Conservation (phyloP, 805 yeast genomes). For the Candida coleopterorum region DNA sequence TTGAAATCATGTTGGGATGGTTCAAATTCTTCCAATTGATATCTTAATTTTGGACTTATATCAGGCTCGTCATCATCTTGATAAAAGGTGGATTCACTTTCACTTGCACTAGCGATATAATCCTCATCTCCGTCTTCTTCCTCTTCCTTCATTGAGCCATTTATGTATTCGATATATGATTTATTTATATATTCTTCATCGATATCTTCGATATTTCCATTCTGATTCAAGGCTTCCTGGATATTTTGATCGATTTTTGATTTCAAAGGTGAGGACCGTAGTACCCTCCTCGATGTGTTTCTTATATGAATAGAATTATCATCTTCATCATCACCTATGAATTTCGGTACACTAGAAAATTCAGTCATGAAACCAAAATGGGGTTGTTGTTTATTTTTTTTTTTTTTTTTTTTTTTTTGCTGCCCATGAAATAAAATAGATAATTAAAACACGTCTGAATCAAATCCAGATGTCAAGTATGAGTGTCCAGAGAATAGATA, state of each 20-base stretch:
- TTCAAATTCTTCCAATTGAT: too few relatives aligned
- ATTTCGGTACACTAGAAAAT: conserved; percentile 33
- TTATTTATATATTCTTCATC: conserved; percentile 7
- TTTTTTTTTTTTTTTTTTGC: too few relatives aligned
- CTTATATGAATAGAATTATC: conserved; percentile 32
- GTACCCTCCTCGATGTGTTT: conserved; percentile 7
- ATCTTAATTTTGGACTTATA: not conserved
- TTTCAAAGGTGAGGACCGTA: conserved; percentile 6
- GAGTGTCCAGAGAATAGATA: not conserved
- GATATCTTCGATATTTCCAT: conserved; percentile 2
- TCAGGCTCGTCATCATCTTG: conserved; percentile 5
- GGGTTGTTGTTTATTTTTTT: too few relatives aligned
- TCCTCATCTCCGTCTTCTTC: conserved; percentile 11
- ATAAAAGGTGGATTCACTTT: conserved; percentile 1
- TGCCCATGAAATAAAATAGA: too few relatives aligned
- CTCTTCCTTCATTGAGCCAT: conserved; percentile 2
- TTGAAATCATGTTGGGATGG: too few relatives aligned
- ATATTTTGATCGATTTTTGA: conserved; percentile 9
- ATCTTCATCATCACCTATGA: conserved; percentile 38
- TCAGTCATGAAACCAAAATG: conserved; percentile 7
- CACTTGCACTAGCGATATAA: conserved; percentile 3
- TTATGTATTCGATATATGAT: conserved; percentile 3
- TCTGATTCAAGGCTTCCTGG: not conserved
- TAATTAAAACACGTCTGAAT: too few relatives aligned
- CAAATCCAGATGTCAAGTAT: too few relatives aligned